These are phyloP conservation scores for Ramaria sp. DNA, from an alignment of 768 basidiomycete genomes.

Conservation along the genomic window DNA sequence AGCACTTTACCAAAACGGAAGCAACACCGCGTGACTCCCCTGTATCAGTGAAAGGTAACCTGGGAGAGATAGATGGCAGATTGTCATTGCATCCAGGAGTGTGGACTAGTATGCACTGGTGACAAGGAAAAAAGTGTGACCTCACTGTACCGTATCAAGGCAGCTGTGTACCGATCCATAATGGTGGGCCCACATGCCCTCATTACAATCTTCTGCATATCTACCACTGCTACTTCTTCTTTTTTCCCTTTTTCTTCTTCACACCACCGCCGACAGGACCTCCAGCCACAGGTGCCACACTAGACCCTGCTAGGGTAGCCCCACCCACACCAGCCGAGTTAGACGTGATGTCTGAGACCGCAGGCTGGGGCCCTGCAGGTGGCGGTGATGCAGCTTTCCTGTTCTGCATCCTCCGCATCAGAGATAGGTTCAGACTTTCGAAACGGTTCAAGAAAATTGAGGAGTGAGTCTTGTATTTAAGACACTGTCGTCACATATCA, in stretches of 20 bases:
- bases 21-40: too few relatives aligned
- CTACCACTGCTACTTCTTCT: slow-evolving; percentile 55
- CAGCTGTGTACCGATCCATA: background rate
- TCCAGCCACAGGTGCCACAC: slow-evolving; percentile 18
- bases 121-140: too few relatives aligned
- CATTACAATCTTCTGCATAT: too few relatives aligned
- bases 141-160: too few relatives aligned
- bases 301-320: background rate
- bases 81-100: too few relatives aligned
- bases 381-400: slow-evolving; percentile 28
- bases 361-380: slow-evolving; percentile 10
- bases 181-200: background rate
- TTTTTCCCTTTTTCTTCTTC: slow-evolving; percentile 70
- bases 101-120: too few relatives aligned
- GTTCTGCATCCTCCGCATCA: slow-evolving; percentile 85
- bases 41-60: too few relatives aligned
- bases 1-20: too few relatives aligned
- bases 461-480: slow-evolving; percentile 94
- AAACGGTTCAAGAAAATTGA: slow-evolving; percentile 95
- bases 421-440: slow-evolving; percentile 77
- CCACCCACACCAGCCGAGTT: slow-evolving; percentile 19
- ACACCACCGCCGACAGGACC: slow-evolving; percentile 44
- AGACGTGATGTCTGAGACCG: slow-evolving; percentile 19
- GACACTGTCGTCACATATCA: slow-evolving; percentile 45
- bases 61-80: too few relatives aligned